phyloP scores from a whole-genome alignment of 2,329 filamentous ascomycete species.

The Monilinia vaccinii-corymbosi region DNA sequence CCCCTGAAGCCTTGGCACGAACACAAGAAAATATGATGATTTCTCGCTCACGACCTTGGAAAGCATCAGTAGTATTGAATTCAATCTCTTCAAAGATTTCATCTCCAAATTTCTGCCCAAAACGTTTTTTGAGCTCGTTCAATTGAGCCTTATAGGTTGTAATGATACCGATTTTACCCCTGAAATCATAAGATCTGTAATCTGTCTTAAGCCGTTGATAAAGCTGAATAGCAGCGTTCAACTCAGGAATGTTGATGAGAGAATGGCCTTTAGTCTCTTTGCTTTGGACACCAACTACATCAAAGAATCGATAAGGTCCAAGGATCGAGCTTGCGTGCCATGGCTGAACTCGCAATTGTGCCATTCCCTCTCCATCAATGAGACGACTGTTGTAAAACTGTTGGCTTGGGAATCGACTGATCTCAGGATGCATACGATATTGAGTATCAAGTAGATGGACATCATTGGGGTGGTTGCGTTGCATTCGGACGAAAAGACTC shows the following conservation, averaged over 20 bases:
- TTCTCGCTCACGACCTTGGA: slow-evolving; percentile 92
- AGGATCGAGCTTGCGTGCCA: slow-evolving; percentile 82
- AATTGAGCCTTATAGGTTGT: slow-evolving; percentile 96
- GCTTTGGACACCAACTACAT: slow-evolving; percentile 81
- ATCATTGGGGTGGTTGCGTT: slow-evolving; percentile 77
- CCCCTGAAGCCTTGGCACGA: slow-evolving; percentile 80
- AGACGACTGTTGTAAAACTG: slow-evolving; percentile 89
- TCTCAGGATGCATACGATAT: slow-evolving; percentile 98
- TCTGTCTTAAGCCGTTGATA: slow-evolving; percentile 73
- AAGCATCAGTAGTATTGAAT: slow-evolving; percentile 98
- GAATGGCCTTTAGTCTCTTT: slow-evolving; percentile 79
- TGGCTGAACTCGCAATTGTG: slow-evolving; percentile 59
- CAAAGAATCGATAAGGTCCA: slow-evolving; percentile 93
- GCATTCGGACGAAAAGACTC: slow-evolving; percentile 97
- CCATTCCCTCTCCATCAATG: slow-evolving; percentile 79
- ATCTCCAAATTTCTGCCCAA: slow-evolving; percentile 63
- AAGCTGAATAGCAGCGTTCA: slow-evolving; percentile 77
- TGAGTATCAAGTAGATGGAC: slow-evolving; percentile 95
- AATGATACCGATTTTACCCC: slow-evolving; percentile 87
- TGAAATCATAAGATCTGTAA: slow-evolving; percentile 59
- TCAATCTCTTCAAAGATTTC: slow-evolving; percentile 71
- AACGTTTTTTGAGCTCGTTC: slow-evolving; percentile 66
- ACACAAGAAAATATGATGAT: slow-evolving; percentile 99
- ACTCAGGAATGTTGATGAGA: slow-evolving; percentile 77
- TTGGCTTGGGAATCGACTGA: slow-evolving; percentile 79